A percentile compares a stretch with the other conserved stretches of the same genome.
phyloP scores from a whole-genome alignment of 176 grass and related monocot genomes.

The Oryza officinalis region DNA sequence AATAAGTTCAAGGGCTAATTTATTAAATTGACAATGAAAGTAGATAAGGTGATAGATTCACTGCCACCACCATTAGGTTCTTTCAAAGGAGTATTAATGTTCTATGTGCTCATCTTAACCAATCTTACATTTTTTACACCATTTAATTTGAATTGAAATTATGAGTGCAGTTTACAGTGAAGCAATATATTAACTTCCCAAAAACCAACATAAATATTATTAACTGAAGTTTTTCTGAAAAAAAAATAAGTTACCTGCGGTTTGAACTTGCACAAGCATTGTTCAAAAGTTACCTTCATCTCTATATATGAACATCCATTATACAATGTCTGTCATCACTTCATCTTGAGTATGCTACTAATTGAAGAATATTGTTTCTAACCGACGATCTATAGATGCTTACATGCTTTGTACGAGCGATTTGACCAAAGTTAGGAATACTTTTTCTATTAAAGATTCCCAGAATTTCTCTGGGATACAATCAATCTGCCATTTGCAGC shows the following conservation, averaged over 20 bases:
- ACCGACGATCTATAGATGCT: neutral
- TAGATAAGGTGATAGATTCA: too few species aligned
- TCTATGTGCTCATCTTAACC: too few species aligned
- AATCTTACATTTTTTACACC: neutral
- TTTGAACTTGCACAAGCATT: neutral
- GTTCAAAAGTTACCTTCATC: neutral
- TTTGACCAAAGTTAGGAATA: constrained; percentile 23
- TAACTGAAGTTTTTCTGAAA: neutral
- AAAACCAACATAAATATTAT: neutral
- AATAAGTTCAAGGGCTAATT: too few species aligned
- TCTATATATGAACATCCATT: neutral
- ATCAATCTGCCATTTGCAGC: neutral
- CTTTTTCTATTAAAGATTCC: constrained; percentile 5
- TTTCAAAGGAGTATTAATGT: too few species aligned
- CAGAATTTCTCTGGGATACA: neutral
- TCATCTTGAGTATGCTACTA: neutral
- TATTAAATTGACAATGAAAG: too few species aligned
- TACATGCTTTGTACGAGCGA: neutral
- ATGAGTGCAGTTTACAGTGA: neutral
- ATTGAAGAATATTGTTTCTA: neutral
- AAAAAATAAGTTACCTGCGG: neutral
- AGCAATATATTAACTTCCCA: neutral
- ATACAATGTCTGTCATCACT: neutral
- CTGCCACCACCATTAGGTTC: too few species aligned
- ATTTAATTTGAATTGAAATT: neutral